Evolutionary conservation across 2,329 filamentous ascomycete species (phyloP), one percentile per base, ranked within the genome.

Genomic region (Sclerotiophoma versabilis): DNA sequence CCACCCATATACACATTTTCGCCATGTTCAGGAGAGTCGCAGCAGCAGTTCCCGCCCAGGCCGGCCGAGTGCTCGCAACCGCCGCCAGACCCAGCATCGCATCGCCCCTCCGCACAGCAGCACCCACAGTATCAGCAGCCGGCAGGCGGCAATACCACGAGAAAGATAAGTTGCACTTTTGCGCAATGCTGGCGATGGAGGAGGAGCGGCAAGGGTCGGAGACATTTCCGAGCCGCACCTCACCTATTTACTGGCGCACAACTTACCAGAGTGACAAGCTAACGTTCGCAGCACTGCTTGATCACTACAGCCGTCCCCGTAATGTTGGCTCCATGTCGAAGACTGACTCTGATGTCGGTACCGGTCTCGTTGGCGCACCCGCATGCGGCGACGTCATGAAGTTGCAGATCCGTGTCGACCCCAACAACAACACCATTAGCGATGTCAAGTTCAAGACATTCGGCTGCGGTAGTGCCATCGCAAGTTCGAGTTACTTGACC

Each of bases 391-490:
- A 96, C 76, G 92, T 96, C 57, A 96, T 96, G 90, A 95, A 95
- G 78, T 84, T 96, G 27, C 91, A 96, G 80, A 96, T 96, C 78
- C 88, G 91, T 54, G 93, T 97, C 69, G 92, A 97, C 78, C 90
- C 91, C 62, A 83, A 89, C 67, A 91, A 87, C 70, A 91, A 95
- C 76, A 93, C 87, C 66, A 97, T 97, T 74, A 88, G 87, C 68
- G 93, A 97, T 68, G 93, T 96, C 75, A 95, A 96, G 79, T 97
- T 97, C 86, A 97, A 97, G 87, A 97, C 93, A 0, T 97, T 97
- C 73, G 93, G 93, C 45, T 97, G 93, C 75, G 93, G 93, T 49
- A 92, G 88, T 25, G 95, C 95, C 62, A 99, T 99, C 77, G 95
- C 95, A 36, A 93, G 90, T 61, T 96, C 90, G 55, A 95, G 90